Base-by-base conservation (phyloP, 108 stramenopile genomes). In the Cyclotella kingstonii region DNA sequence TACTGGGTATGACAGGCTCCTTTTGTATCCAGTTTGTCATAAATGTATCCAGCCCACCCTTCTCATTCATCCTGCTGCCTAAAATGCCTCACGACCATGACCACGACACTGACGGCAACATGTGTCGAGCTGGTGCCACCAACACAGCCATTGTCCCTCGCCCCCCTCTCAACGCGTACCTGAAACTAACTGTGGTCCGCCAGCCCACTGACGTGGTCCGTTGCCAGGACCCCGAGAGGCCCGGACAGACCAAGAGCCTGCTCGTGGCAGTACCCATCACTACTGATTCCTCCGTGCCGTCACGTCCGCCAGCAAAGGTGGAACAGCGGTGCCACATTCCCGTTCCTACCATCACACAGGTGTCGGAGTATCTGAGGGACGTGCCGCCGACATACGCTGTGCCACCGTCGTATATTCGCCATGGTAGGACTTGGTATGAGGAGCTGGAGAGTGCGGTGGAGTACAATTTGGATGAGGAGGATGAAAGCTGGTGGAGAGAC, bases 391-490 rank as follows among this genome's bases (percentile, higher is more conserved):
- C 70, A n/a, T 93, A 84, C 44, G 25, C 64, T 8, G 33, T 62
- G 4, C 80, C 82, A 7, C n/a, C 34, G 14, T 85, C 84, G 0
- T 93, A 85, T 64, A 83, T 93, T 30, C 74, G 91, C 43, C 68
- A 84, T 60, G 63, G 56, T 26, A 64, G 70, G 46, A 67, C 77
- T n/a, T 66, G 83, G 0, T 69, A 57, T 15, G 58, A 78, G 41
- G 83, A 89, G 60, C 25, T 78, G 10, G 47, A 73, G 5, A 59
- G 66, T 9, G 62, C 29, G n/a, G 33, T 86, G 0, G 86, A 91
- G 58, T 91, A 91, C 69, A 78, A 86, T 28, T 49, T 69, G 18
- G 87, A 89, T 72, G 77, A 63, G 8, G 91, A 93, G 33, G 91
- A 93, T 66, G 88, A 93, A 60, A 59, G 34, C 4, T 89, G 91